phyloP scores from a whole-genome alignment of 2,329 filamentous ascomycete species.

The Cladophialophora psammophila region DNA sequence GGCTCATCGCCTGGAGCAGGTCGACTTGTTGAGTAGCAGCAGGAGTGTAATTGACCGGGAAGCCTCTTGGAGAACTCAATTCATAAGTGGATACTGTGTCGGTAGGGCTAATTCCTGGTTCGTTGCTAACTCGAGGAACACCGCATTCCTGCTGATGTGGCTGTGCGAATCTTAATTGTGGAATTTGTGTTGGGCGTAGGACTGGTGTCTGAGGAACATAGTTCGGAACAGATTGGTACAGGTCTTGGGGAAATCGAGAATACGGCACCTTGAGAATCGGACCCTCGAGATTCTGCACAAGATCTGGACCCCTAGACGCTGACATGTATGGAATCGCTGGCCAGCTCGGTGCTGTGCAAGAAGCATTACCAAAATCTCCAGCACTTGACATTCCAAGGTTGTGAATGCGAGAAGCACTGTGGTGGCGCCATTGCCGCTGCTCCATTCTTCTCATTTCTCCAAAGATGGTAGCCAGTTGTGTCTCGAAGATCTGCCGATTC shows the following conservation, averaged over 20 bases:
- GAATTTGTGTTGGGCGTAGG: conserved; percentile 19
- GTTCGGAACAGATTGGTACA: neutral
- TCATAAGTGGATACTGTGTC: conserved; percentile 26
- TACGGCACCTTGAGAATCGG: neutral
- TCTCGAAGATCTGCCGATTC: conserved; percentile 5
- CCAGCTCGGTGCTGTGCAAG: neutral
- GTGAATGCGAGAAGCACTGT: conserved; percentile 4
- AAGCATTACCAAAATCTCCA: neutral
- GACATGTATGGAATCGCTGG: neutral
- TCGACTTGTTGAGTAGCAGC: conserved; percentile 1
- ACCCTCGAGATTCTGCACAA: neutral
- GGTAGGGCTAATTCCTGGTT: conserved; percentile 16
- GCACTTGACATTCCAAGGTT: neutral
- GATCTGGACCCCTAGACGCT: neutral
- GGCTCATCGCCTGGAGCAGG: neutral
- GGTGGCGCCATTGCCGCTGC: conserved; percentile 21
- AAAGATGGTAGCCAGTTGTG: conserved; percentile 15
- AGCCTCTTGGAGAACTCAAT: conserved; percentile 6
- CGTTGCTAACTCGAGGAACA: neutral
- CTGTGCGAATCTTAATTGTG: neutral
- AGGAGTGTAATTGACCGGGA: neutral
- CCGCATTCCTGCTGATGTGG: neutral
- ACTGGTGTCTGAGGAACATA: conserved; percentile 20
- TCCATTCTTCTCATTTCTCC: conserved; percentile 23
- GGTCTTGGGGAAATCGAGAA: neutral